phyloP scores from a whole-genome alignment of 305 asterid genomes.

The Fraxinus floribunda region DNA sequence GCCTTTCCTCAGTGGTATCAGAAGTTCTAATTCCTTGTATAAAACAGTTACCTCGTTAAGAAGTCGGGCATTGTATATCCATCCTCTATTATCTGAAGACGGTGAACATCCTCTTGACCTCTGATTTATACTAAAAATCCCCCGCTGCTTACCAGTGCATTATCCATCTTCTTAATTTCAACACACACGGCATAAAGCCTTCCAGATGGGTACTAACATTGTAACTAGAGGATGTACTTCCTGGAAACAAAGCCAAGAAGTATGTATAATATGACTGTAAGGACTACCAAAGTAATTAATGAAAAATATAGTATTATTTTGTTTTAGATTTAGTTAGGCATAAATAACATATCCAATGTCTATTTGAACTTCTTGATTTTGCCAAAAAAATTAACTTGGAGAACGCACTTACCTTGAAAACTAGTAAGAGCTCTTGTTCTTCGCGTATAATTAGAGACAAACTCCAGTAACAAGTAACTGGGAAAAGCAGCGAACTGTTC shows the following conservation, averaged over 20 bases:
- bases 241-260: slow-evolving; percentile 34
- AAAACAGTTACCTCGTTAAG: slow-evolving; percentile 8
- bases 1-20: neutral
- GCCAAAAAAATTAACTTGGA: neutral
- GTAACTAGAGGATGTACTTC: slow-evolving; percentile 66
- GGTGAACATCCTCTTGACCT: neutral
- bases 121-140: neutral
- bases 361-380: neutral
- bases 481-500: slow-evolving; percentile 55
- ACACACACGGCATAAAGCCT: slow-evolving; percentile 52
- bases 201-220: slow-evolving; percentile 87
- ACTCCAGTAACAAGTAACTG: slow-evolving; percentile 95
- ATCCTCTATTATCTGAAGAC: slow-evolving; percentile 6
- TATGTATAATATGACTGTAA: neutral
- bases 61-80: neutral
- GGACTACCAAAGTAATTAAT: neutral
- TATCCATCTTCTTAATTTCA: neutral
- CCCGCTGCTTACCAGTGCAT: slow-evolving; percentile 7
- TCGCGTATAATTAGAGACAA: slow-evolving; percentile 65
- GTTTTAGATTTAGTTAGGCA: neutral
- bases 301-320: neutral
- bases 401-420: slow-evolving; percentile 61
- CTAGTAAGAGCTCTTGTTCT: slow-evolving; percentile 69
- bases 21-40: neutral
- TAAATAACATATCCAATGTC: neutral